A percentile compares a stretch with the other conserved stretches of the same genome.
Conservation (phyloP, 2,329 filamentous ascomycete species). For the Aspergillus latus region DNA sequence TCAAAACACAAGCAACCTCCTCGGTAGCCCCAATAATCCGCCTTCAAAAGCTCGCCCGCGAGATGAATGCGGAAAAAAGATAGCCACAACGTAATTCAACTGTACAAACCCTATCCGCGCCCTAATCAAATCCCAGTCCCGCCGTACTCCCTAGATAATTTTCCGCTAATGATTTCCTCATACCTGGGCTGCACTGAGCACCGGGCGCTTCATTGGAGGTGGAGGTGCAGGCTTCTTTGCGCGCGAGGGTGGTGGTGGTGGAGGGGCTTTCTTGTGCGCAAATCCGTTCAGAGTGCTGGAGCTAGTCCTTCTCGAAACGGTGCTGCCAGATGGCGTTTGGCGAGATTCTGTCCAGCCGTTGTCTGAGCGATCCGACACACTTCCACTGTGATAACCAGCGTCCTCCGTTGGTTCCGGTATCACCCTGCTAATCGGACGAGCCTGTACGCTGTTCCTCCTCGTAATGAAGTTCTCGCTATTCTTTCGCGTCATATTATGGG, state of each 20-base stretch:
- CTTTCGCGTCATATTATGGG: constrained; percentile 51
- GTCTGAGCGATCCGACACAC: constrained; percentile 51
- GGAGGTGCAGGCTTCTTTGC: constrained; percentile 66
- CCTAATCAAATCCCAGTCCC: background rate
- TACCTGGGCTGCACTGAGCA: constrained; percentile 29
- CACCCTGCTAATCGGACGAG: constrained; percentile 43
- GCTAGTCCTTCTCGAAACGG: constrained; percentile 53
- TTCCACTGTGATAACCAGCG: constrained; percentile 48
- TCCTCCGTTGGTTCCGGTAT: constrained; percentile 53
- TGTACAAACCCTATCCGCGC: background rate
- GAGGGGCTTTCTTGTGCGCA: constrained; percentile 55
- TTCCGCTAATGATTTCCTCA: constrained; percentile 10
- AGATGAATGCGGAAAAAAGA: constrained; percentile 7
- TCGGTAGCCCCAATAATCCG: background rate
- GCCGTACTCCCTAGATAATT: background rate
- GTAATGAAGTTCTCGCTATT: constrained; percentile 56
- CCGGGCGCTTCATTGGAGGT: constrained; percentile 61
- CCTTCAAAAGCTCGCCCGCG: constrained; percentile 6
- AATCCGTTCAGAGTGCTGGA: constrained; percentile 43
- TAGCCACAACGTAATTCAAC: background rate
- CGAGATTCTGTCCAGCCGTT: constrained; percentile 56
- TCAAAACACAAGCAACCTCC: background rate
- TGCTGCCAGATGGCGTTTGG: constrained; percentile 53
- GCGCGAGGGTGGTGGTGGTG: constrained; percentile 62
- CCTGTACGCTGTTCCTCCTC: constrained; percentile 48